These are phyloP conservation scores for Lachancea waltii DNA, from an alignment of 805 yeast species.

Conservation along the genomic window DNA sequence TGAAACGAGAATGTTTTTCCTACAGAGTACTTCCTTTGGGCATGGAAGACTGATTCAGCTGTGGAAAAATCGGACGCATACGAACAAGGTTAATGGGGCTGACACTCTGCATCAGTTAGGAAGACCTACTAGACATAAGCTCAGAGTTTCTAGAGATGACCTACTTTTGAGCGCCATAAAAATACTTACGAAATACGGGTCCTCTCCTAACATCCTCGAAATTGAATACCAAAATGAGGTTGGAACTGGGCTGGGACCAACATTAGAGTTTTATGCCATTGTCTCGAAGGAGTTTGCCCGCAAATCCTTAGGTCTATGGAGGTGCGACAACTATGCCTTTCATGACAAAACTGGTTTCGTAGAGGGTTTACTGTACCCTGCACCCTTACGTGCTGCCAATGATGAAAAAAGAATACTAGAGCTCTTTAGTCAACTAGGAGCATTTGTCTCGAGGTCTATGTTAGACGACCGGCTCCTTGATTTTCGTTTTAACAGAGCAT, in stretches of 20 bases:
- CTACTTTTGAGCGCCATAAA: slow-evolving; percentile 73
- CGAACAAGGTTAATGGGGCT: slow-evolving; percentile 28
- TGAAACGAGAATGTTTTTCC: slow-evolving; percentile 66
- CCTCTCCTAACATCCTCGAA: slow-evolving; percentile 75
- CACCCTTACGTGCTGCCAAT: slow-evolving; percentile 40
- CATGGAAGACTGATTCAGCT: slow-evolving; percentile 72
- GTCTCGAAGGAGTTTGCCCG: slow-evolving; percentile 70
- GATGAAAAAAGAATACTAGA: slow-evolving; percentile 40
- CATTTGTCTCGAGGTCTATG: slow-evolving; percentile 78
- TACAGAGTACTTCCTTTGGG: slow-evolving; percentile 88
- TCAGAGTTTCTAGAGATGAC: slow-evolving; percentile 64
- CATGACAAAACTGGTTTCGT: slow-evolving; percentile 32
- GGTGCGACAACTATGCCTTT: slow-evolving; percentile 36
- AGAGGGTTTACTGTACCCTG: slow-evolving; percentile 64
- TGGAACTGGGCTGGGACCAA: slow-evolving; percentile 97
- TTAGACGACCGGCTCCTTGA: slow-evolving; percentile 86
- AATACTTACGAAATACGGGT: slow-evolving; percentile 67
- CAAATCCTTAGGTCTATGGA: slow-evolving; percentile 61
- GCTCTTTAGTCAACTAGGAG: slow-evolving; percentile 65
- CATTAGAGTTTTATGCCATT: slow-evolving; percentile 81
- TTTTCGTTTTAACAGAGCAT: slow-evolving; percentile 63
- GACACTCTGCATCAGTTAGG: slow-evolving; percentile 48
- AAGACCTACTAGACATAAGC: slow-evolving; percentile 69
- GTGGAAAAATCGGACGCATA: slow-evolving; percentile 56
- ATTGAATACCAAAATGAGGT: slow-evolving; percentile 85